phyloP scores from a whole-genome alignment of 2,329 filamentous ascomycete genomes.

The Phialocephala subalpina region DNA sequence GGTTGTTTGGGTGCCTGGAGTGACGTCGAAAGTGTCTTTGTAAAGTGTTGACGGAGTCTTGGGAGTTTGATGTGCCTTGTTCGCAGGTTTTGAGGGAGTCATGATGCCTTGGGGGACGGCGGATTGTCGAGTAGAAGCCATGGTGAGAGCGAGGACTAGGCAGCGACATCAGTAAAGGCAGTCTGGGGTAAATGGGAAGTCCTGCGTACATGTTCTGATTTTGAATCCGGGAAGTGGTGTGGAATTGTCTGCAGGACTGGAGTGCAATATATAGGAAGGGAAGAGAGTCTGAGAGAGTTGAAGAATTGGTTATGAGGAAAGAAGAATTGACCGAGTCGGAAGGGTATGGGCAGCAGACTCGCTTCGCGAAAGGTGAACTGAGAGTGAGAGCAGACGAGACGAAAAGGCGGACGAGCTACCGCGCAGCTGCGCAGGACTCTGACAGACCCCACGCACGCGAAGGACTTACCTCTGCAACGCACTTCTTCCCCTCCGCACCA shows the following conservation, averaged over 20 bases:
- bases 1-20: constrained; percentile 9
- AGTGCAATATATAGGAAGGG: constrained; percentile 1
- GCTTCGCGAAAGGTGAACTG: constrained; percentile 14
- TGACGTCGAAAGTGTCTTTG: constrained; percentile 1
- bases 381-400: constrained; percentile 15
- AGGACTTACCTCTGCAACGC: constrained; percentile 15
- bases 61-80: constrained; percentile 4
- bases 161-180: constrained; percentile 26
- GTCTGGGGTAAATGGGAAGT: neutral
- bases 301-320: constrained; percentile 6
- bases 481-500: neutral
- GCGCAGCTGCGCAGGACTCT: constrained; percentile 15
- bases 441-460: constrained; percentile 15
- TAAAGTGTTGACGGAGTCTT: constrained; percentile 5
- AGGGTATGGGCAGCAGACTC: constrained; percentile 17
- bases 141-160: constrained; percentile 26
- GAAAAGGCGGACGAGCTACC: constrained; percentile 12
- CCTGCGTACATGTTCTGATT: constrained; percentile 19
- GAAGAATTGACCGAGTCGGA: constrained; percentile 16
- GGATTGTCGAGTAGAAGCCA: constrained; percentile 21
- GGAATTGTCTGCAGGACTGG: neutral
- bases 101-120: constrained; percentile 19
- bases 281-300: neutral
- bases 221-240: constrained; percentile 7
- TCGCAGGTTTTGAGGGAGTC: constrained; percentile 4